Percentiles rank a stretch among this genome's conserved stretches.
phyloP scores from a whole-genome alignment of 164 flowering plant genomes.

The Tinospora cordifolia region DNA sequence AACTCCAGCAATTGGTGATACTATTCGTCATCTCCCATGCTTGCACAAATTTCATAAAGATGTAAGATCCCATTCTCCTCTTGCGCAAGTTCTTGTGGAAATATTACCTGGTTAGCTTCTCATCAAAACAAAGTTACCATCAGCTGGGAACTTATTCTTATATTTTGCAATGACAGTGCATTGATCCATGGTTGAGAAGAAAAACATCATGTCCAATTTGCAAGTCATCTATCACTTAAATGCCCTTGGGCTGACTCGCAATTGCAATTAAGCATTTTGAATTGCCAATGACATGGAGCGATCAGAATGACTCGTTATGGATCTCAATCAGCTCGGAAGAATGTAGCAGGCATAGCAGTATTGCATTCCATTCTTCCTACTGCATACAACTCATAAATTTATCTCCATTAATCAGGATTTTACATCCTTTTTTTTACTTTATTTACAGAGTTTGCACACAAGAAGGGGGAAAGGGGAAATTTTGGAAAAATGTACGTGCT shows the following conservation, averaged over 20 bases:
- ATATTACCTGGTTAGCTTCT: too few relatives aligned
- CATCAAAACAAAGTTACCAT: background rate
- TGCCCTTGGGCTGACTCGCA: background rate
- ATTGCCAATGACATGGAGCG: background rate
- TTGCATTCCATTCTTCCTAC: too few relatives aligned
- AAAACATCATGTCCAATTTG: constrained; percentile 84
- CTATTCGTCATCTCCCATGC: constrained; percentile 92
- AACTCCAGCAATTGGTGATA: constrained; percentile 62
- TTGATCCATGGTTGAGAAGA: constrained; percentile 87
- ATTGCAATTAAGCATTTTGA: background rate
- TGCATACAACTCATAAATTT: too few relatives aligned
- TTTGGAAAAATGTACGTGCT: too few relatives aligned
- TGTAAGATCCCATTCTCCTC: constrained; percentile 28
- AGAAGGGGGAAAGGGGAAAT: too few relatives aligned
- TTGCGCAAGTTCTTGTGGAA: background rate
- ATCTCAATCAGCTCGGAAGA: background rate
- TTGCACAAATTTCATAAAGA: constrained; percentile 97
- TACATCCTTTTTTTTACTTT: too few relatives aligned
- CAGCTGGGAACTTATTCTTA: background rate
- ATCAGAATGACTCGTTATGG: too few relatives aligned
- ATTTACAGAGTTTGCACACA: too few relatives aligned
- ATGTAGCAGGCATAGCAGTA: background rate
- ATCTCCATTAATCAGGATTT: too few relatives aligned
- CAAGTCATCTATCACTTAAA: constrained; percentile 66
- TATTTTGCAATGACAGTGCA: constrained; percentile 59